Base-by-base conservation (phyloP, 495 filamentous ascomycete species). In the Chaetomidium leptoderma region DNA sequence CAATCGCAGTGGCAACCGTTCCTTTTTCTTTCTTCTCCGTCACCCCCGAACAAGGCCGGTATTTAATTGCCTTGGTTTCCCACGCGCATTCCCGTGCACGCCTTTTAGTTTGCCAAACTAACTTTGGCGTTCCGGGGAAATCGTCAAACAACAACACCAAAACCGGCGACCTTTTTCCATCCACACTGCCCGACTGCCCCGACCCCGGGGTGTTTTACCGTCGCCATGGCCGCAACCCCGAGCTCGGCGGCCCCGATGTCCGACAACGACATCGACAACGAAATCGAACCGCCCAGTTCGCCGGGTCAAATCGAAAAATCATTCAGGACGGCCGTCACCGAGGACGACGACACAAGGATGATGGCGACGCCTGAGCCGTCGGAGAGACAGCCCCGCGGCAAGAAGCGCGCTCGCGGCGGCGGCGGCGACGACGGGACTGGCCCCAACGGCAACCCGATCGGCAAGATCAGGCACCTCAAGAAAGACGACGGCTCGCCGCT, bases 401-500 rank as follows among this genome's bases (percentile, higher is more conserved):
- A 68, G 63, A 64, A 70, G 62, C 63, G 67, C 59, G 61, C 47
- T 24, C 62, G 68, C 11, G 72, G 75, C 21, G 74, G 75, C 14
- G 64, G 57, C 21, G 60, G 68, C 11, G 72, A 76, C 21, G 74
- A 76, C 14, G 64, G 57, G 36, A 59, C 62, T 46, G 70, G 59
- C 7, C 49, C 55, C 26, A 60, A 62, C 48, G 60, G 58, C 36
- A 59, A 26, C 47, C 87, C 87, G 63, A 86, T 89, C 16, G 91
- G 91, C 68, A 97, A 97, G 74, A 95, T 98, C 35, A 78, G 88
- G 54, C 92, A 97, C 70, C 77, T 98, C 42, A 98, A 98, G 76
- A 97, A 97, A 69, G 91, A 96, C 50, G 93, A 98, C 71, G 93
- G 93, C 59, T 88, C 95, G 43, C 95, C 93, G 13, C 79, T 98